Conservation (phyloP, 768 basidiomycete species). For the Lactarius hengduanensis region DNA sequence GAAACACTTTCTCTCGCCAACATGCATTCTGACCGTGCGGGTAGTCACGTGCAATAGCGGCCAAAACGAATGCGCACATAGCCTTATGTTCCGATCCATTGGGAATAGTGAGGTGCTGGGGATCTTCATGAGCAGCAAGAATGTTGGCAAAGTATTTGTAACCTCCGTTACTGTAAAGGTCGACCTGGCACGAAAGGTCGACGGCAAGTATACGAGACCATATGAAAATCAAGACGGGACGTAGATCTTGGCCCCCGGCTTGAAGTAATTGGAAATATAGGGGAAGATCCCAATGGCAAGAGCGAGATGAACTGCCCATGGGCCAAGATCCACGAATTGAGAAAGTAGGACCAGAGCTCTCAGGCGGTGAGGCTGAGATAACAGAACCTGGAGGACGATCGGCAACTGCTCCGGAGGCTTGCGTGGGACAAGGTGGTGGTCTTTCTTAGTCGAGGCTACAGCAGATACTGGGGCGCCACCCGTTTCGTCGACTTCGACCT, state of each 20-base stretch:
- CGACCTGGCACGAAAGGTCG: slow-evolving; percentile 89
- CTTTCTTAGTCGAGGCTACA: slow-evolving; percentile 23
- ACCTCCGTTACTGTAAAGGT: slow-evolving; percentile 78
- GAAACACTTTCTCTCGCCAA: slow-evolving; percentile 77
- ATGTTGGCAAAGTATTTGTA: slow-evolving; percentile 86
- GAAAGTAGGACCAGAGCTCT: slow-evolving; percentile 94
- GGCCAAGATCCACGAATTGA: slow-evolving; percentile 96
- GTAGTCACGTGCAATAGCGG: slow-evolving; percentile 86
- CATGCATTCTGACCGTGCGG: slow-evolving; percentile 86
- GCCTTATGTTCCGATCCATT: slow-evolving; percentile 95
- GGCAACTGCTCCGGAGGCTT: slow-evolving; percentile 97
- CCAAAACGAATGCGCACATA: slow-evolving; percentile 97
- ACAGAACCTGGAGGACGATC: slow-evolving; percentile 93
- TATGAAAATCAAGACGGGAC: slow-evolving; percentile 97
- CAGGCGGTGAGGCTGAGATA: slow-evolving; percentile 94
- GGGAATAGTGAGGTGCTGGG: slow-evolving; percentile 58
- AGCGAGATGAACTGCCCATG: slow-evolving; percentile 97
- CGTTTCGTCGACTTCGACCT: slow-evolving; percentile 36
- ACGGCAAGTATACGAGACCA: slow-evolving; percentile 98
- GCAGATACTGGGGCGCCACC: slow-evolving; percentile 17
- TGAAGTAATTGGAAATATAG: slow-evolving; percentile 96
- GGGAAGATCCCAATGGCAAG: slow-evolving; percentile 98
- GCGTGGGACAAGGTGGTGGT: slow-evolving; percentile 67
- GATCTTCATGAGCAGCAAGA: slow-evolving; percentile 64
- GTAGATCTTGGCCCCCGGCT: slow-evolving; percentile 91